Conservation (phyloP, 2,329 filamentous ascomycete genomes). For the Colletotrichum tamarilloi region DNA sequence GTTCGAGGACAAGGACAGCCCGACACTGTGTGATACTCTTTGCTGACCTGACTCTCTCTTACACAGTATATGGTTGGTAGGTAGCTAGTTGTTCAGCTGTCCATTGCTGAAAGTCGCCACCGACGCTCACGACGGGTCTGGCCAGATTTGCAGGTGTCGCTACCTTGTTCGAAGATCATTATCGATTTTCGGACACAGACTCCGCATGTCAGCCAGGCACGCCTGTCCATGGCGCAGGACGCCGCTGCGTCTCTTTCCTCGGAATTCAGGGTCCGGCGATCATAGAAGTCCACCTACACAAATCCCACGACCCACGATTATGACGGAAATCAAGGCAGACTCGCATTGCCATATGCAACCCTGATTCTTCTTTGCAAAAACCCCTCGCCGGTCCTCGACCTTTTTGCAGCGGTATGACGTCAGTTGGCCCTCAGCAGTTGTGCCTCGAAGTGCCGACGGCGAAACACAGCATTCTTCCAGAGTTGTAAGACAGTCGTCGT, state of each 20-base stretch:
- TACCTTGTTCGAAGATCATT: not conserved
- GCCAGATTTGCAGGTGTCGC: not conserved
- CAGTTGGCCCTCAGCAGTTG: not conserved
- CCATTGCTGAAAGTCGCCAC: not conserved
- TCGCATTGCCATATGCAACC: not conserved
- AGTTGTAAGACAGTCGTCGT: not conserved
- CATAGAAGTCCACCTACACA: not conserved
- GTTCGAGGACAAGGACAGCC: not conserved
- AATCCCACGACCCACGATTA: not conserved
- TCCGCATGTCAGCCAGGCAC: constrained; percentile 7
- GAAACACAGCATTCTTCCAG: not conserved
- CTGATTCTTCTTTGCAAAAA: not conserved
- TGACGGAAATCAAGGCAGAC: constrained; percentile 13
- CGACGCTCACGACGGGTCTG: not conserved
- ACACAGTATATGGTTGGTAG: not conserved
- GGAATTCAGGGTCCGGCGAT: not conserved
- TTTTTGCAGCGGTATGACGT: not conserved
- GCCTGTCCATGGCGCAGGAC: not conserved
- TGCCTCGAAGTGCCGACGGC: no score
- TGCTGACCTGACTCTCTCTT: not conserved
- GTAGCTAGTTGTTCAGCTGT: not conserved
- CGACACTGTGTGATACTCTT: not conserved
- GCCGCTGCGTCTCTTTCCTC: not conserved
- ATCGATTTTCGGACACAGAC: not conserved
- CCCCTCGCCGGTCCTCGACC: not conserved